Conservation (phyloP, 352 stramenopile genomes). For the Globisporangium spiculum region DNA sequence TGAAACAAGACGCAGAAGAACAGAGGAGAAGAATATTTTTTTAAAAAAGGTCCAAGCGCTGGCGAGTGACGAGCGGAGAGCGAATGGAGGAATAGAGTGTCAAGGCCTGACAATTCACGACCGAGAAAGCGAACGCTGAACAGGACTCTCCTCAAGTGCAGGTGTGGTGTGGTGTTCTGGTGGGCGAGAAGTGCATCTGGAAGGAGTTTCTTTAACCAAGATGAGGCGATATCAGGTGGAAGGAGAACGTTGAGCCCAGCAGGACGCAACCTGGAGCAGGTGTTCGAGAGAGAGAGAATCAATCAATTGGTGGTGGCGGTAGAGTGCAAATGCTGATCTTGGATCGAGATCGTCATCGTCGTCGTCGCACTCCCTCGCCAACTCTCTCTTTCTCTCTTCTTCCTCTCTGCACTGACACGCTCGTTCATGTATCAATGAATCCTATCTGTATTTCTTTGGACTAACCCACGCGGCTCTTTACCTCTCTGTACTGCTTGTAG, state of each 20-base stretch:
- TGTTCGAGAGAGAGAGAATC: background rate
- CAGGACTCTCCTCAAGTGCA: no score
- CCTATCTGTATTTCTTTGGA: background rate
- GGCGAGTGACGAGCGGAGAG: background rate
- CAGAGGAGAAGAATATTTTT: background rate
- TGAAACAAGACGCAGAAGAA: background rate
- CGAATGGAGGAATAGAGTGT: no score
- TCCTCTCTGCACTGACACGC: background rate
- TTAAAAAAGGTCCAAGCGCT: background rate
- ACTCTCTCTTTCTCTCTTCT: background rate
- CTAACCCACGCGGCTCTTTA: background rate
- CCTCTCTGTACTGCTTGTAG: conserved; percentile 11
- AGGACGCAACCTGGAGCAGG: background rate
- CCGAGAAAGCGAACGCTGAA: no score
- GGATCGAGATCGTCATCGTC: background rate
- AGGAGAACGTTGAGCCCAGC: background rate
- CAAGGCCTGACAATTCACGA: no score
- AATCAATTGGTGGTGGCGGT: background rate
- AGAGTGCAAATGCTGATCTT: background rate
- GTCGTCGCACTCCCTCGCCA: background rate
- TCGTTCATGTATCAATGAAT: background rate
- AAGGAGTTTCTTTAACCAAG: background rate
- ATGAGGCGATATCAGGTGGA: background rate
- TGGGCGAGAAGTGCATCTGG: no score
- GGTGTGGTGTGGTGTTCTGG: background rate